Conservation (phyloP, 345 rosid species). For the Trapa incisa region DNA sequence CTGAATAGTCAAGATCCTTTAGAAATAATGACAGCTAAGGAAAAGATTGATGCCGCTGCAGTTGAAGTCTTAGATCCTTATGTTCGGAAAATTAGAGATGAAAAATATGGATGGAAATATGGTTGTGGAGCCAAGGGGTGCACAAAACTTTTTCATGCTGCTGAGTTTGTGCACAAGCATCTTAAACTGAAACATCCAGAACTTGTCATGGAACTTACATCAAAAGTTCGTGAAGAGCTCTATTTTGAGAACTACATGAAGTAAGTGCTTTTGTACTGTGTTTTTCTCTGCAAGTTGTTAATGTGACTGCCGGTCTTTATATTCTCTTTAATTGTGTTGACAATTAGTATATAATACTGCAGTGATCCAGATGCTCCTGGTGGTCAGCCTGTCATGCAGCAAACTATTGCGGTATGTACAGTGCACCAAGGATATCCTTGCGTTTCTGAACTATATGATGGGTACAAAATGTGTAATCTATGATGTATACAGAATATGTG, state of each 20-base stretch:
- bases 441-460: background rate
- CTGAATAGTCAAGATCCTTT: conserved; percentile 76
- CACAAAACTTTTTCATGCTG: conserved; percentile 97
- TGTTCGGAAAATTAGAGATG: conserved; percentile 97
- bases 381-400: conserved; percentile 84
- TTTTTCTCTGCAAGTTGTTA: background rate
- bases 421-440: conserved; percentile 4
- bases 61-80: conserved; percentile 71
- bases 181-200: conserved; percentile 94
- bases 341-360: conserved; percentile 13
- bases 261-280: conserved; percentile 30
- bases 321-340: background rate
- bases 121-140: conserved; percentile 99
- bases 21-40: conserved; percentile 92
- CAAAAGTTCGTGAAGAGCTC: conserved; percentile 88
- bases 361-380: conserved; percentile 98
- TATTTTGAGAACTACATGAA: conserved; percentile 95
- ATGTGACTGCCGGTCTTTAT: background rate
- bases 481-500: background rate
- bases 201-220: conserved; percentile 60
- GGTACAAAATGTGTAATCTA: background rate
- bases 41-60: conserved; percentile 84
- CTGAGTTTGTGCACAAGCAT: conserved; percentile 98
- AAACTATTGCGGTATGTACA: conserved; percentile 45
- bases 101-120: conserved; percentile 99